Base-by-base conservation (phyloP, 805 yeast species). In the Candida pini region DNA sequence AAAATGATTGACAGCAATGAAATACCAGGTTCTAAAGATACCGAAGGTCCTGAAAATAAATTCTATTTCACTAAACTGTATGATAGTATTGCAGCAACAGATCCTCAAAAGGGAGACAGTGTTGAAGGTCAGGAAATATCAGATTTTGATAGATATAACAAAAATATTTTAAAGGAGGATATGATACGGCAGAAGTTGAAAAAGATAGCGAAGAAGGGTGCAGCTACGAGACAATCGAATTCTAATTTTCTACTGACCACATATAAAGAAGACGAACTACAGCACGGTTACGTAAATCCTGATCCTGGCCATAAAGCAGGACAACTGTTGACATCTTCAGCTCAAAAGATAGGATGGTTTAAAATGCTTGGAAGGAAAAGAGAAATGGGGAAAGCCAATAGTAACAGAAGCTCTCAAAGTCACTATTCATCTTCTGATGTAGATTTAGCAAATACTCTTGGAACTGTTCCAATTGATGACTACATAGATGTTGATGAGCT, bases 81-180 rank as follows among this genome's bases (percentile, higher is more conserved):
- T 31, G 45, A 50, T 9, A 43, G 39, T 12, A 46, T 44, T 26
- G 30, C 36, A 2, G 30, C 31, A 17, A 34, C 24, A 2, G 22
- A 18, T 4, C 14, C 21, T 3, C 10, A 18, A 6, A 33, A 27
- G 4, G 21, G 9, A 12, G 23, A 36, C n/a, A 14, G 21, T 8
- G 35, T n/a, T n/a, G n/a, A n/a, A n/a, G n/a, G n/a, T n/a, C n/a
- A n/a, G n/a, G n/a, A 44, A 6, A 27, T 43, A 8, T 38, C 51
- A 1, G 65, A 62, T 30, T 62, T 58, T 39, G 53, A 49, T 13
- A 42, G 38, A 12, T 62, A 61, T 34, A 51, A 54, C 25, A 40
- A 30, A 9, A 34, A 40, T 16, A 38, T 60, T 1, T 30, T 33
- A 20, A 38, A 45, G 18, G 64, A 61, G 26, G 53, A 55, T 8